Evolutionary conservation across 2,329 filamentous ascomycete species (phyloP).

Genomic region (Ophiocordyceps camponoti-rufipedis): DNA sequence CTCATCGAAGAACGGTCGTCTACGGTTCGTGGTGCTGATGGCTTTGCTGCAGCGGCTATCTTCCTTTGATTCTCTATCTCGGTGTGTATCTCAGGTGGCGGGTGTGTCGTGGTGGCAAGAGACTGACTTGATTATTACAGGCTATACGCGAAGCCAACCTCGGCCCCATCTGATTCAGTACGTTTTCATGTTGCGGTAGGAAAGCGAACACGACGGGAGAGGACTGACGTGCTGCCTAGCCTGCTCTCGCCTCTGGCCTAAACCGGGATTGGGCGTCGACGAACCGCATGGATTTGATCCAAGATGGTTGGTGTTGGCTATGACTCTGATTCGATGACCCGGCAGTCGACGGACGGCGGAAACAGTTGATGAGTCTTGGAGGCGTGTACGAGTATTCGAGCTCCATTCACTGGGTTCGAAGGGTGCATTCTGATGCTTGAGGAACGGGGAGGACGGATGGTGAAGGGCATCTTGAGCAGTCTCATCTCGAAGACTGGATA

Average conservation of each 20-base stretch:
- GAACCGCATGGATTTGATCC: not conserved
- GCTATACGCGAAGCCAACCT: constrained; percentile 88
- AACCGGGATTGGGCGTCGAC: not conserved
- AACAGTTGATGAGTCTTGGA: too few species aligned
- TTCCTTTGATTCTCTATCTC: constrained; percentile 91
- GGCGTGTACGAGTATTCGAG: too few species aligned
- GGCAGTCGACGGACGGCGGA: too few species aligned
- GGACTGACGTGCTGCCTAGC: constrained; percentile 16
- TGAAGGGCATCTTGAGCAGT: too few species aligned
- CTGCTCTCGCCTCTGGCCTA: constrained; percentile 48
- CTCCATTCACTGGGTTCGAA: too few species aligned
- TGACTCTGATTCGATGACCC: not conserved
- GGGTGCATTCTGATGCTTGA: too few species aligned
- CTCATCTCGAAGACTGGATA: too few species aligned
- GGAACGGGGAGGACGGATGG: too few species aligned
- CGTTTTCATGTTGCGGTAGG: constrained; percentile 4
- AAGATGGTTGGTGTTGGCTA: not conserved
- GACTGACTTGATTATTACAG: constrained; percentile 21
- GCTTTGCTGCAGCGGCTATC: constrained; percentile 53
- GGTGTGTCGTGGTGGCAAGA: not conserved
- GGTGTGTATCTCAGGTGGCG: constrained; percentile 31
- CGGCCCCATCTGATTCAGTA: constrained; percentile 54
- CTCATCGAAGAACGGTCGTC: too few species aligned
- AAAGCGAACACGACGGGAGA: not conserved
- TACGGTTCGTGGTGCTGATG: too few species aligned